phyloP scores from a whole-genome alignment of 192 early-diverging fungal genomes.

The Coemansia sp. region DNA sequence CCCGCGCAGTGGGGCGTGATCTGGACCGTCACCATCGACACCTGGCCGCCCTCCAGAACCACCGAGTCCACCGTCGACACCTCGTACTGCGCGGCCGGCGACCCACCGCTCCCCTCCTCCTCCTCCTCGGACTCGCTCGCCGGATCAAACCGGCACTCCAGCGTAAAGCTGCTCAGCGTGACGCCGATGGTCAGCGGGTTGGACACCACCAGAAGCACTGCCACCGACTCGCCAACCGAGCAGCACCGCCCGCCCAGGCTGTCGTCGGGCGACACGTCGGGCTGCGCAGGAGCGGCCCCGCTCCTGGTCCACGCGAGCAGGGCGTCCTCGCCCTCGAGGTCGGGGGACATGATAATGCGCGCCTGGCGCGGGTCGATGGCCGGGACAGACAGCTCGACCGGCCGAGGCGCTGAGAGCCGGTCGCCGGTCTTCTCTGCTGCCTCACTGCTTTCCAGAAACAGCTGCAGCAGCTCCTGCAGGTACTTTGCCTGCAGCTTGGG shows the following conservation, averaged over 20 bases:
- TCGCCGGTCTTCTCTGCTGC: background rate
- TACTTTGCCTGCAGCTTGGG: conserved; percentile 53
- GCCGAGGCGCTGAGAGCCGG: background rate
- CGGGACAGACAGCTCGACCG: conserved; percentile 63
- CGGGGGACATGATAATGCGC: conserved; percentile 48
- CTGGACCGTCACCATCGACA: conserved; percentile 40
- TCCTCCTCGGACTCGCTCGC: conserved; percentile 1
- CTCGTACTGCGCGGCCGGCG: conserved; percentile 9
- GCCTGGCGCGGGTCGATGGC: conserved; percentile 52
- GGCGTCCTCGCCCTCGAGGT: conserved; percentile 46
- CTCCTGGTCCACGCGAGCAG: conserved; percentile 31
- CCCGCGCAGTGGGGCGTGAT: conserved; percentile 54
- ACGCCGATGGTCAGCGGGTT: conserved; percentile 51
- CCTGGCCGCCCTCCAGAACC: conserved; percentile 42
- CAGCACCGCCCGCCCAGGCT: conserved; percentile 20
- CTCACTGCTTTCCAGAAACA: conserved; percentile 42
- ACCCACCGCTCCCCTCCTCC: background rate
- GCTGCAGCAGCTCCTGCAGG: conserved; percentile 50
- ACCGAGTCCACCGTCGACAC: conserved; percentile 29
- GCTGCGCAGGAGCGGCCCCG: conserved; percentile 22
- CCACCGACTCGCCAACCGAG: conserved; percentile 45
- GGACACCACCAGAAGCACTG: conserved; percentile 41
- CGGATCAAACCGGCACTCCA: conserved; percentile 36
- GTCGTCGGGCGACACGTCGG: background rate
- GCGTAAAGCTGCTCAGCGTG: conserved; percentile 44